Conservation (phyloP, 768 basidiomycete genomes). For the Psilocybe cyanescens region DNA sequence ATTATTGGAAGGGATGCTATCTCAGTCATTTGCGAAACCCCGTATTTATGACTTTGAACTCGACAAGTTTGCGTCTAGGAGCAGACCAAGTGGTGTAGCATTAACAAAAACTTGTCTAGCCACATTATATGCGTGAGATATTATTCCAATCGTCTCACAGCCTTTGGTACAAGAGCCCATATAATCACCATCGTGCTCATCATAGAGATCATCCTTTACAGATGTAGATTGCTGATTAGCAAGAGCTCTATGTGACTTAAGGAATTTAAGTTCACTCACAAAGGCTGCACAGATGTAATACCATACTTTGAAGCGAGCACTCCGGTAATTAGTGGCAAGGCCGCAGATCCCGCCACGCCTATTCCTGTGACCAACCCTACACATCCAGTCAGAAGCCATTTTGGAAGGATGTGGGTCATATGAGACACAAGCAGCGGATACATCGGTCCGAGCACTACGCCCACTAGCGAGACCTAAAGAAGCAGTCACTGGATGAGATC, state of each 20-base stretch:
- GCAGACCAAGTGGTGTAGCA: too few species aligned
- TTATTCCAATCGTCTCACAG: not conserved
- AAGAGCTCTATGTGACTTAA: not conserved
- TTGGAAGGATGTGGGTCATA: slow-evolving; percentile 66
- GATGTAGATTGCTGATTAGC: not conserved
- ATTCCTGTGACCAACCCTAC: slow-evolving; percentile 68
- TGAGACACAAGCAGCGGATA: slow-evolving; percentile 76
- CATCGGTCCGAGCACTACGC: slow-evolving; percentile 72
- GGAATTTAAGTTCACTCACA: slow-evolving; percentile 43
- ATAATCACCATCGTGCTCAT: slow-evolving; percentile 58
- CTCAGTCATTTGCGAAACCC: too few species aligned
- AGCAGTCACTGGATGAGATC: not conserved
- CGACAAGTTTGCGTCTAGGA: too few species aligned
- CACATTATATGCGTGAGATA: too few species aligned
- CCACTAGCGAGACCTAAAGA: slow-evolving; percentile 53
- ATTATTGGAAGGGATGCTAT: too few species aligned
- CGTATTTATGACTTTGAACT: too few species aligned
- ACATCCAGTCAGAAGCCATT: slow-evolving; percentile 64
- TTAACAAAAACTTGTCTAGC: too few species aligned
- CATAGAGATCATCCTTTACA: slow-evolving; percentile 57
- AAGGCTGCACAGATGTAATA: slow-evolving; percentile 60
- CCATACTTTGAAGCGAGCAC: slow-evolving; percentile 65
- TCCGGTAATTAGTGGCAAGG: slow-evolving; percentile 75
- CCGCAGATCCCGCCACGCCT: slow-evolving; percentile 71
- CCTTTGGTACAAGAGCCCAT: slow-evolving; percentile 53